Base-by-base conservation (phyloP, 2,329 filamentous ascomycete species). In the Alternaria gansuensis region DNA sequence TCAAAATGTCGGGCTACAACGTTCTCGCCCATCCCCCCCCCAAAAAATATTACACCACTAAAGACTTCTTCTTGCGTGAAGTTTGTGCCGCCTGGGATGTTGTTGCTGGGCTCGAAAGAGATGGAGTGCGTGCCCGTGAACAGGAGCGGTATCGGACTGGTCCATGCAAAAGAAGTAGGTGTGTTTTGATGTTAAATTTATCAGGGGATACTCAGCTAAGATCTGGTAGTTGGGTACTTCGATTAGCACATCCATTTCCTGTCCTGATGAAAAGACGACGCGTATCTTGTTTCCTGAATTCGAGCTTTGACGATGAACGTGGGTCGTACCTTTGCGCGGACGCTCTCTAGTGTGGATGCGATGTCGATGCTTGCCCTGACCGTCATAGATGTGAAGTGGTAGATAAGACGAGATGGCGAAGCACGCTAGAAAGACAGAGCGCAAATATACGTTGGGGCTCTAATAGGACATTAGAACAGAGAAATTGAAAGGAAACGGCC, bases 11-110 rank as follows among this genome's bases (percentile, higher is more conserved):
- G 40, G 6, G 54, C 68, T 26, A 66, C 39, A 14, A 59, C 40
- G 40, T 41, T 54, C 3, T 51, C 58, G 4, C 66, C 60, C 52
- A 68, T 65, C 21, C 62, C 5, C n/a, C n/a, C n/a, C n/a, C n/a
- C n/a, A n/a, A 53, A 68, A 13, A 52, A 46, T 33, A 71, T n/a
- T 14, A 44, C 34, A 4, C 68, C 68, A 3, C 51, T 56, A 24
- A 71, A 71, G 2, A 13, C 41, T 28, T 71, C 68, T 31, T 66
- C 54, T 45, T 71, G 67, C 5, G 51, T 51, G n/a, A 70, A 68
- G 4, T 52, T 61, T 7, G 67, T 70, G 7, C 65, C 65, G 0
- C 61, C 60, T 0, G 62, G 62, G 0, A 53, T 55, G 0, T 6
- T 37, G 1, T 11, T 39, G n/a, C 61, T 65, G 1, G 58, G 56